Evolutionary conservation across 306 rosid genomes (phyloP).

Genomic region (Leucaena leucocephala): DNA sequence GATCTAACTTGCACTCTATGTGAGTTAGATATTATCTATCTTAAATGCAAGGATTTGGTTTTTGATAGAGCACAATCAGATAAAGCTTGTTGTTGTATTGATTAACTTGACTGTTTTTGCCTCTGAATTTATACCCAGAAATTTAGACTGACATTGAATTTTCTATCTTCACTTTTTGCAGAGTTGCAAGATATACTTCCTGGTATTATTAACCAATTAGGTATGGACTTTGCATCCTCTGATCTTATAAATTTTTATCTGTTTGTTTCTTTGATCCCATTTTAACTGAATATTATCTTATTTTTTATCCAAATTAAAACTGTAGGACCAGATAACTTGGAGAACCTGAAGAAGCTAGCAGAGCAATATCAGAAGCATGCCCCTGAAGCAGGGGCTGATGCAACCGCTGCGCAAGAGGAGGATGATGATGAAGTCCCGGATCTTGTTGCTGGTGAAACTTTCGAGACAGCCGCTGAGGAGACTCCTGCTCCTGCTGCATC

Average conservation of each 20-base stretch:
- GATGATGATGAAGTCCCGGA: slow-evolving; percentile 93
- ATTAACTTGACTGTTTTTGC: background rate
- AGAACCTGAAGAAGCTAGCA: slow-evolving; percentile 83
- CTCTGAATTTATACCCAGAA: background rate
- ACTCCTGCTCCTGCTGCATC: slow-evolving; percentile 25
- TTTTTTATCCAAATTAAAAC: background rate
- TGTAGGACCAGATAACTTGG: slow-evolving; percentile 93
- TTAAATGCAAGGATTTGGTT: background rate
- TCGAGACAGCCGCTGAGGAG: slow-evolving; percentile 88
- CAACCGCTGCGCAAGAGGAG: slow-evolving; percentile 49
- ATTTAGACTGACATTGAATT: background rate
- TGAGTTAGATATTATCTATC: background rate
- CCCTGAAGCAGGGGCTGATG: slow-evolving; percentile 65
- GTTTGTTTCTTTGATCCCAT: background rate
- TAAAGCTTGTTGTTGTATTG: background rate
- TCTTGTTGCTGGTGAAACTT: slow-evolving; percentile 84
- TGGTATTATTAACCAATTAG: slow-evolving; percentile 86
- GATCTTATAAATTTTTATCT: background rate
- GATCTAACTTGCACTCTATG: background rate
- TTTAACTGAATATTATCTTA: background rate
- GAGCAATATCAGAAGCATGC: slow-evolving; percentile 89
- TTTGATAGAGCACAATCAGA: no score
- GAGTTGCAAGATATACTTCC: slow-evolving; percentile 99
- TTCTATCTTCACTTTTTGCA: slow-evolving; percentile 38
- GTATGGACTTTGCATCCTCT: slow-evolving; percentile 37